Conservation (phyloP, 352 stramenopile genomes). For the Phytopythium aichiense region DNA sequence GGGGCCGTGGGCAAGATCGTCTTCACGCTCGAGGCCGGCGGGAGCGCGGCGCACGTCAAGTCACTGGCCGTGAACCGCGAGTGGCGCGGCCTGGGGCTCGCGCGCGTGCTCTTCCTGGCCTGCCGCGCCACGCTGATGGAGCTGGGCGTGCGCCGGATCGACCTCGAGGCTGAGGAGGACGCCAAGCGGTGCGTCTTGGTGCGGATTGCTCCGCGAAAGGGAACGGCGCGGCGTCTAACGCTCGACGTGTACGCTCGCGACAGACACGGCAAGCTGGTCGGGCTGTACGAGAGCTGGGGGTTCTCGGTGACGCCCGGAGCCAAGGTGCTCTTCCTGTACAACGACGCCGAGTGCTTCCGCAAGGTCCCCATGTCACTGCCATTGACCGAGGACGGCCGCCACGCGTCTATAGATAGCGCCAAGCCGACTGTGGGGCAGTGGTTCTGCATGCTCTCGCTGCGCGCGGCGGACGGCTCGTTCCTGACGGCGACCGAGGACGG, state of each 20-base stretch:
- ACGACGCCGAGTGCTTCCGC: slow-evolving; percentile 77
- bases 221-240: not conserved
- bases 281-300: slow-evolving; percentile 68
- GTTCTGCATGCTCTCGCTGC: slow-evolving; percentile 78
- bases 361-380: slow-evolving; percentile 77
- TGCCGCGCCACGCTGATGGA: slow-evolving; percentile 62
- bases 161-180: slow-evolving; percentile 69
- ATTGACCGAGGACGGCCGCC: slow-evolving; percentile 25
- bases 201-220: not conserved
- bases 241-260: not conserved
- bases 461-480: slow-evolving; percentile 58
- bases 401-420: slow-evolving; percentile 30
- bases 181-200: slow-evolving; percentile 25
- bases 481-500: slow-evolving; percentile 69
- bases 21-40: slow-evolving; percentile 65
- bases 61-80: slow-evolving; percentile 65
- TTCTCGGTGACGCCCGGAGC: slow-evolving; percentile 49
- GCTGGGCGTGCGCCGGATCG: slow-evolving; percentile 41
- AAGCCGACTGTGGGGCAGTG: slow-evolving; percentile 41
- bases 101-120: slow-evolving; percentile 74
- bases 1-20: slow-evolving; percentile 76
- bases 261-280: slow-evolving; percentile 55
- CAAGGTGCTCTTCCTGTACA: slow-evolving; percentile 81
- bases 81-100: slow-evolving; percentile 64
- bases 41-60: slow-evolving; percentile 61